Conservation (phyloP, 2,329 filamentous ascomycete genomes). For the Colletotrichum scovillei region DNA sequence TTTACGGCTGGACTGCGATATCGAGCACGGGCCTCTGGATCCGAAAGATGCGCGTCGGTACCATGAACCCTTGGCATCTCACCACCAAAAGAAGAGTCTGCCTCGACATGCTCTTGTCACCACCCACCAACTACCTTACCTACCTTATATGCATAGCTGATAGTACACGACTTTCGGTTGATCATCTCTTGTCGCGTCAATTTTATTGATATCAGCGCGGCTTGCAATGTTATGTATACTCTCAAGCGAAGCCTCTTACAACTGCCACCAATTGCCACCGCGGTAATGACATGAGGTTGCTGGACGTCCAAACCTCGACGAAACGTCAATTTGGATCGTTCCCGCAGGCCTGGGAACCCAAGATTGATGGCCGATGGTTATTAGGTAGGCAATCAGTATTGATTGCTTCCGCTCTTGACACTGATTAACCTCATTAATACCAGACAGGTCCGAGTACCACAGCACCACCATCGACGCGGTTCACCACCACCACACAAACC, state of each 20-base stretch:
- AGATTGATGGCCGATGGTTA: slow-evolving; percentile 13
- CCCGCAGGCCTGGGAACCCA: not conserved
- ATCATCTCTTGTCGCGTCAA: fast-evolving
- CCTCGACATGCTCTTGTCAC: not conserved
- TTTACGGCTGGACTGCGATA: no score
- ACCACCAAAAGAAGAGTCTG: not conserved
- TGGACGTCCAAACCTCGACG: not conserved
- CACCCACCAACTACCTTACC: not conserved
- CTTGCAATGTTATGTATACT: not conserved
- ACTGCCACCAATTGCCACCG: no score
- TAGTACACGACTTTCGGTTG: not conserved
- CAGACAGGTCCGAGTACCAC: slow-evolving; percentile 9
- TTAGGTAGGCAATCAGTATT: slow-evolving; percentile 1
- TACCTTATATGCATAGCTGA: not conserved
- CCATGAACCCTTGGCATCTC: not conserved
- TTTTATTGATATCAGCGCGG: not conserved
- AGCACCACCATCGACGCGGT: not conserved
- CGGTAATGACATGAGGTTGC: not conserved
- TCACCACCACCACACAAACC: not conserved
- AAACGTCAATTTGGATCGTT: slow-evolving; percentile 3
- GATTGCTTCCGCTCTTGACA: not conserved
- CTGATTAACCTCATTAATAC: slow-evolving; percentile 15
- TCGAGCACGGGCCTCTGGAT: no score
- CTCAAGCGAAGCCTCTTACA: not conserved
- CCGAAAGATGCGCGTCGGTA: no score